Base-by-base conservation (phyloP, 108 stramenopile species). In the Mediolabrus comicus region DNA sequence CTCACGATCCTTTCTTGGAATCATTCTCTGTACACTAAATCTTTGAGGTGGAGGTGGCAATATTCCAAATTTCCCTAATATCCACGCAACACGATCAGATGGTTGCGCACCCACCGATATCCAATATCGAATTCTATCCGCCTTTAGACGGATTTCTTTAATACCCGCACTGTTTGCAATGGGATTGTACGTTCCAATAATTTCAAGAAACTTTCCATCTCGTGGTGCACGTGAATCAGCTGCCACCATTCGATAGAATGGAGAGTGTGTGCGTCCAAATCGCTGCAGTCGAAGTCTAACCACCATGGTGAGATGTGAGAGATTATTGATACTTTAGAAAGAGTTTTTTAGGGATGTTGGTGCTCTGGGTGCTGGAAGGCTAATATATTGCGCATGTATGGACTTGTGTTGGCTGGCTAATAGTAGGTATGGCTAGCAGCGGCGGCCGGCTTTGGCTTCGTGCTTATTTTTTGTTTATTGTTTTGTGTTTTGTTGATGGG, bases 191-290 rank as follows among this genome's bases (percentile, higher is more conserved):
- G 97, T 98, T 30, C 99, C 99, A 14, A 99, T 80, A 63, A 95
- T 84, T 64, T 92, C 93, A 12, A 95, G 70, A 53, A 90, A 90
- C 65, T 83, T 88, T 12, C 98, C 98, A 82, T 99, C 97, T 19
- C 98, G 87, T 8, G 94, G 95, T 17, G 95, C 78, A 22, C 92
- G 81, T 3, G 91, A 49, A 71, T 99, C 94, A 32, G 98, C 97
- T 2, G 96, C 98, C 17, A 99, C 98, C 82, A 98, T 94, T 34
- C 98, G 92, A 72, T 98, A 99, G 77, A 98, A 99, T 14, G 98
- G 98, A 32, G 74, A 54, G 65, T 97, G 92, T 19, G 84, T 86
- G 26, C 90, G 71, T 5, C 98, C 98, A 59, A 98, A 96, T n/a
- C 98, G 91, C 59, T 97, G 97, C 57, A 99, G 71, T 35, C 98